phyloP scores from a whole-genome alignment of 306 rosid genomes.

The Quercus agrifolia region DNA sequence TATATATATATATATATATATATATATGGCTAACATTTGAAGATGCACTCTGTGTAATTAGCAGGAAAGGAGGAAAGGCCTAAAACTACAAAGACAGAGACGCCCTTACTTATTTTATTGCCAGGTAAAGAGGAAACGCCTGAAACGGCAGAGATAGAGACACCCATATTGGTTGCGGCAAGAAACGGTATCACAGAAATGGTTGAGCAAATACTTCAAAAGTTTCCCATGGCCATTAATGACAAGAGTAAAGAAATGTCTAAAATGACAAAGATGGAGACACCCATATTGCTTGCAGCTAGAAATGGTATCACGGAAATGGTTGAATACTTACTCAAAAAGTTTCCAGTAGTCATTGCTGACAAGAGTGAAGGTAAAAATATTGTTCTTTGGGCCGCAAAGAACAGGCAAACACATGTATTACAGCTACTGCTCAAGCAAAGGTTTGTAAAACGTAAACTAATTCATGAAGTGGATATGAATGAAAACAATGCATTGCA shows the following conservation, averaged over 20 bases:
- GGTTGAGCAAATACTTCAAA: no score
- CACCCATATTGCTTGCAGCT: conserved; percentile 54
- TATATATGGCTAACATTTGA: no score
- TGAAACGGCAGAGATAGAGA: no score
- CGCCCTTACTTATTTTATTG: no score
- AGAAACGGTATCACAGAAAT: no score
- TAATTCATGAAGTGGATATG: conserved; percentile 38
- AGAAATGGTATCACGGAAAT: conserved; percentile 60
- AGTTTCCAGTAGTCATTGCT: conserved; percentile 49
- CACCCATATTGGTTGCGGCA: no score
- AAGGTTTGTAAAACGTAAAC: conserved; percentile 20
- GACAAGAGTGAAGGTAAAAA: conserved; percentile 47
- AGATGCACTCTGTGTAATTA: background rate
- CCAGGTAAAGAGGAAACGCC: no score
- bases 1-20: no score
- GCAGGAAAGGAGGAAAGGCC: background rate
- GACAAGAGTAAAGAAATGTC: no score
- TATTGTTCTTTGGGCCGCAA: conserved; percentile 48
- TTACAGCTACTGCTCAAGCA: conserved; percentile 26
- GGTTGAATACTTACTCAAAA: conserved; percentile 34
- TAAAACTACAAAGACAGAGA: no score
- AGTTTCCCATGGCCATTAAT: no score
- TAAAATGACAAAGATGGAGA: conserved; percentile 4
- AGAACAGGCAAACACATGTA: conserved; percentile 60
- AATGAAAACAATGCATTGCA: conserved; percentile 59